Conservation (phyloP, 1,139 yeast genomes). For the Blastobotrys buckinghamii region DNA sequence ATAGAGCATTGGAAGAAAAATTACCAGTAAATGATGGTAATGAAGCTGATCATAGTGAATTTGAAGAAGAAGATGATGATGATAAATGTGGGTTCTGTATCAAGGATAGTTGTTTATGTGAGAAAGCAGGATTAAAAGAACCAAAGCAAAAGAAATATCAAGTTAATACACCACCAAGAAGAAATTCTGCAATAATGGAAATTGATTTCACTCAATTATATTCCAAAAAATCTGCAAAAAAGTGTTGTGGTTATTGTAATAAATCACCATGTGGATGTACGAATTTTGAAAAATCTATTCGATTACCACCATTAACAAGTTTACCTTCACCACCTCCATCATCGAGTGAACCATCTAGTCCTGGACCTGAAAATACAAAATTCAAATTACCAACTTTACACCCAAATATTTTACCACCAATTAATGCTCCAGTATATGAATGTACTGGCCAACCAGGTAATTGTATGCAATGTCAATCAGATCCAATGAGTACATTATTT, state of each 20-base stretch:
- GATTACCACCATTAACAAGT: slow-evolving; percentile 12
- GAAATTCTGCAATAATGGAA: slow-evolving; percentile 24
- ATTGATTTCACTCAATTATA: slow-evolving; percentile 30
- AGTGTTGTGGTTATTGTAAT: slow-evolving; percentile 84
- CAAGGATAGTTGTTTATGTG: slow-evolving; percentile 69
- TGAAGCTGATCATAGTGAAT: slow-evolving; percentile 29
- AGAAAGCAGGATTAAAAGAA: slow-evolving; percentile 43
- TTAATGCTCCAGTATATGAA: slow-evolving; percentile 22
- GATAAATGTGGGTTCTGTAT: slow-evolving; percentile 61
- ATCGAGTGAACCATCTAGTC: slow-evolving; percentile 2
- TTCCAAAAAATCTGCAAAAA: slow-evolving; percentile 14
- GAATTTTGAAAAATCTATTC: slow-evolving; percentile 1
- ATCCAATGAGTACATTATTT: slow-evolving; percentile 84
- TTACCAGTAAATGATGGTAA: slow-evolving; percentile 27
- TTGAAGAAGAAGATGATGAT: slow-evolving; percentile 15
- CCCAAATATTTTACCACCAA: slow-evolving; percentile 36
- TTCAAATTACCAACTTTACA: slow-evolving; percentile 51
- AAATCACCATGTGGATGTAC: slow-evolving; percentile 91
- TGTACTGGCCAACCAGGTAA: slow-evolving; percentile 89
- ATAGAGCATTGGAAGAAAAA: slow-evolving; percentile 36
- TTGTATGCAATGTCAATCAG: slow-evolving; percentile 75
- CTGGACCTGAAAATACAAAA: not conserved
- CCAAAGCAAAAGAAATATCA: not conserved
- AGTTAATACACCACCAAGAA: not conserved
- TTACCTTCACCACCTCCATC: slow-evolving; percentile 13